Percentiles rank a stretch among this genome's conserved stretches.
phyloP scores from a whole-genome alignment of 331 rosid species.

The Quercus lobata region DNA sequence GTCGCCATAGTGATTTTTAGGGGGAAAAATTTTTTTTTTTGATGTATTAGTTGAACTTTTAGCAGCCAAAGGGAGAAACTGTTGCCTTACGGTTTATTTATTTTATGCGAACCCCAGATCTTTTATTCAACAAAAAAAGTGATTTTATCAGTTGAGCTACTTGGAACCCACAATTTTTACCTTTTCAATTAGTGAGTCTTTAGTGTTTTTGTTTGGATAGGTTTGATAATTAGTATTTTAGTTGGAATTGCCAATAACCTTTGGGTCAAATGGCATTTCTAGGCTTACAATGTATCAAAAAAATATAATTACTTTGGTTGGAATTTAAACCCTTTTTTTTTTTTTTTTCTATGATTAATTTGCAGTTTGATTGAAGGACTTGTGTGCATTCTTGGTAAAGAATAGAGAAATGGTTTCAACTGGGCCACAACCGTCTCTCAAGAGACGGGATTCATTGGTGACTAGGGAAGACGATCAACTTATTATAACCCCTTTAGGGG shows the following conservation, averaged over 20 bases:
- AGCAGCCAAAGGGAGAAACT: background rate
- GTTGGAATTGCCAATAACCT: too few relatives aligned
- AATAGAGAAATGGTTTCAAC: slow-evolving; percentile 44
- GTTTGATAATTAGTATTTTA: background rate
- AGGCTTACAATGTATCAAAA: too few relatives aligned
- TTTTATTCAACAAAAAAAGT: too few relatives aligned
- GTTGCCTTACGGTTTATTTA: background rate
- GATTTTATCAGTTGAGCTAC: too few relatives aligned
- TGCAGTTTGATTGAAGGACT: background rate
- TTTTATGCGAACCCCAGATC: too few relatives aligned
- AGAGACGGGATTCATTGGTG: slow-evolving; percentile 41
- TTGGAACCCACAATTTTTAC: too few relatives aligned
- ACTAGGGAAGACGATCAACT: slow-evolving; percentile 72
- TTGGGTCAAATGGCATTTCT: too few relatives aligned
- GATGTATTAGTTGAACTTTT: background rate
- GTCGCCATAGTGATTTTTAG: too few relatives aligned
- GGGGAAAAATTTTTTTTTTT: background rate
- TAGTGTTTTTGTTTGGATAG: background rate
- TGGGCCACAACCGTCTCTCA: slow-evolving; percentile 37
- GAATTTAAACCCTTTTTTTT: background rate
- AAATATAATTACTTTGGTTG: background rate
- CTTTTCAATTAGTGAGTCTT: background rate
- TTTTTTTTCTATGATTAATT: background rate
- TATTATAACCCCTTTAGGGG: slow-evolving; percentile 76
- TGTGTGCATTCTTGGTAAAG: background rate